Evolutionary conservation across 495 filamentous ascomycete genomes (phyloP).

Genomic region (Beverwykella pulmonaria): DNA sequence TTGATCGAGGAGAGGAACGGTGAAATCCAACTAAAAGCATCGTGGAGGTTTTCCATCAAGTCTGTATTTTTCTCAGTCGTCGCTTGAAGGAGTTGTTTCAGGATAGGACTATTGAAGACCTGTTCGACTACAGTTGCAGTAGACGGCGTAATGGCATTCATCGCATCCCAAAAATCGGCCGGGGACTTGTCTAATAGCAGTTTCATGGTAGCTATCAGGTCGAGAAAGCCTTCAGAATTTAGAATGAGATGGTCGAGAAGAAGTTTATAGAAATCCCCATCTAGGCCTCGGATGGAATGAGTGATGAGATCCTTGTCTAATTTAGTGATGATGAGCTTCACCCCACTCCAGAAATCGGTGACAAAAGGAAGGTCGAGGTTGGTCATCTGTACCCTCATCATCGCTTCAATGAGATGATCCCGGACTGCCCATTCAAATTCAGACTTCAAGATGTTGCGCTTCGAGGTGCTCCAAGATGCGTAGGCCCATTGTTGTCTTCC

Average conservation of each 20-base stretch:
- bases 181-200: conserved; percentile 71
- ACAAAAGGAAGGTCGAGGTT: conserved; percentile 54
- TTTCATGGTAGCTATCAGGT: conserved; percentile 66
- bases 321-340: conserved; percentile 67
- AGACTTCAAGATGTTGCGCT: conserved; percentile 57
- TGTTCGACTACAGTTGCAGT: conserved; percentile 69
- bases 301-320: conserved; percentile 75
- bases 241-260: conserved; percentile 73
- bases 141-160: conserved; percentile 70
- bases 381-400: conserved; percentile 47
- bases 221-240: conserved; percentile 59
- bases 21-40: conserved; percentile 70
- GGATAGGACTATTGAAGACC: conserved; percentile 71
- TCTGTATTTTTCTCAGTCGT: conserved; percentile 59
- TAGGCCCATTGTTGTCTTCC: conserved; percentile 67
- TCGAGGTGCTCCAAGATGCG: conserved; percentile 64
- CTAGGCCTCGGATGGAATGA: conserved; percentile 74
- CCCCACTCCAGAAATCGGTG: conserved; percentile 72
- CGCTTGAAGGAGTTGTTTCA: conserved; percentile 61
- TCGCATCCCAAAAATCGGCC: conserved; percentile 81
- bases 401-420: conserved; percentile 57
- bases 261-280: conserved; percentile 75
- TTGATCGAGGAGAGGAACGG: conserved; percentile 78
- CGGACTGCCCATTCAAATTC: conserved; percentile 85
- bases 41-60: conserved; percentile 58